Percentiles rank a stretch among this genome's conserved stretches.
These are phyloP conservation scores for Cruciata laevipes DNA, from an alignment of 257 asterid species.

Conservation along the genomic window DNA sequence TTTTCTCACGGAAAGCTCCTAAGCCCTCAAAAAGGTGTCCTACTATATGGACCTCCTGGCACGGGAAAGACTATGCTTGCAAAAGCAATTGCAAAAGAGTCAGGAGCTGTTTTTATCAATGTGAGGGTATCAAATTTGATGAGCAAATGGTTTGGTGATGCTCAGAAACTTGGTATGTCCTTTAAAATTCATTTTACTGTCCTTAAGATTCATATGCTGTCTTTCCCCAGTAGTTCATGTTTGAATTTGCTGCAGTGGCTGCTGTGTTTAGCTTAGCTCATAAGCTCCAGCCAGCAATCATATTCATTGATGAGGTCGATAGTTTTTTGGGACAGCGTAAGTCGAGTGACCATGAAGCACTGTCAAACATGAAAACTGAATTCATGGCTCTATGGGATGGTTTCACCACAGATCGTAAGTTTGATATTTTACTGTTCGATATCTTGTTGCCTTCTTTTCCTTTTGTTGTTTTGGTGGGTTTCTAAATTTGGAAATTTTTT, in stretches of 20 bases:
- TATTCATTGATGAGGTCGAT: constrained; percentile 96
- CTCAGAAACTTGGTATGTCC: constrained; percentile 78
- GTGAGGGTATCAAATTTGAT: constrained; percentile 75
- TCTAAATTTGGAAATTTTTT: background rate
- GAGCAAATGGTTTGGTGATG: constrained; percentile 99
- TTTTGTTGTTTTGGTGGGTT: background rate
- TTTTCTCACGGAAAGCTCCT: constrained; percentile 88
- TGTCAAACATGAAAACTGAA: constrained; percentile 88
- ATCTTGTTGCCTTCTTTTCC: background rate
- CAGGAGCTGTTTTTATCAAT: constrained; percentile 86
- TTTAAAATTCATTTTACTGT: constrained; percentile 1
- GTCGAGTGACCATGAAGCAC: constrained; percentile 73
- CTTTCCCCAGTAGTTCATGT: background rate
- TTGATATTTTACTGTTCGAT: background rate
- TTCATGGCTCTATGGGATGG: constrained; percentile 99
- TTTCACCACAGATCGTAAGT: constrained; percentile 87
- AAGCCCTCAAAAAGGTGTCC: constrained; percentile 86
- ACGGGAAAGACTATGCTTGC: constrained; percentile 99
- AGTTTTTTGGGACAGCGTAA: constrained; percentile 95
- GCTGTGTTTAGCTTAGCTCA: constrained; percentile 92
- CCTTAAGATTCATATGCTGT: background rate
- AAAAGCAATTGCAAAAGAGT: constrained; percentile 94
- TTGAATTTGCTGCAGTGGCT: constrained; percentile 48
- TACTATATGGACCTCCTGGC: constrained; percentile 96
- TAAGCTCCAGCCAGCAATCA: constrained; percentile 97